These are phyloP conservation scores for Thinopyrum elongatum DNA, from an alignment of 176 grass and related monocot genomes.

Conservation along the genomic window DNA sequence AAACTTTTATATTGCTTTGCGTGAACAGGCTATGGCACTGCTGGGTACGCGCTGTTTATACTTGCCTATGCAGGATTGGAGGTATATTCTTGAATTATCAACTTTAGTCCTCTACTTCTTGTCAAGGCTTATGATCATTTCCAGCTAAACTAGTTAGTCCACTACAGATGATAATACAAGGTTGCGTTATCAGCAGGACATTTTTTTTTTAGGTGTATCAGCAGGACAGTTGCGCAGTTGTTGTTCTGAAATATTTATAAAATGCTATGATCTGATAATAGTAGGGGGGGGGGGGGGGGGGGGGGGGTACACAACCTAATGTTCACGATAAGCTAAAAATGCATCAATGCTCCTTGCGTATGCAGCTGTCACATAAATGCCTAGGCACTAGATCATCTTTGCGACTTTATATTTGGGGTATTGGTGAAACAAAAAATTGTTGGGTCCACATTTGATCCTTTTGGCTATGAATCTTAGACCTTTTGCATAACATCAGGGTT, in stretches of 20 bases:
- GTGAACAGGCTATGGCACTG: slow-evolving; percentile 83
- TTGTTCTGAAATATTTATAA: slow-evolving; percentile 1
- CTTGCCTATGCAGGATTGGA: slow-evolving; percentile 92
- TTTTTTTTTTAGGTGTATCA: too few species aligned
- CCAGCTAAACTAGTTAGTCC: not conserved
- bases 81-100: slow-evolving; percentile 47
- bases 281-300: not conserved
- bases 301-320: not conserved
- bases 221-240: not conserved
- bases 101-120: not conserved
- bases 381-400: not conserved
- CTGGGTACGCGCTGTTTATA: slow-evolving; percentile 91
- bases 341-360: not conserved
- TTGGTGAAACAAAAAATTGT: not conserved
- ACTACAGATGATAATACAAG: not conserved
- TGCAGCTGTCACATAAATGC: not conserved
- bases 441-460: not conserved
- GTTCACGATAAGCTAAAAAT: not conserved
- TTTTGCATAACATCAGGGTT: slow-evolving; percentile 1
- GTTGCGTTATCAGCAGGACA: not conserved
- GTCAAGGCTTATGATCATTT: not conserved
- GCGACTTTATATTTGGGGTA: not conserved
- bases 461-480: not conserved
- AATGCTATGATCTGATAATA: not conserved
- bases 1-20: not conserved